Conservation (phyloP, 352 stramenopile genomes). For the Phytophthora tubulina region DNA sequence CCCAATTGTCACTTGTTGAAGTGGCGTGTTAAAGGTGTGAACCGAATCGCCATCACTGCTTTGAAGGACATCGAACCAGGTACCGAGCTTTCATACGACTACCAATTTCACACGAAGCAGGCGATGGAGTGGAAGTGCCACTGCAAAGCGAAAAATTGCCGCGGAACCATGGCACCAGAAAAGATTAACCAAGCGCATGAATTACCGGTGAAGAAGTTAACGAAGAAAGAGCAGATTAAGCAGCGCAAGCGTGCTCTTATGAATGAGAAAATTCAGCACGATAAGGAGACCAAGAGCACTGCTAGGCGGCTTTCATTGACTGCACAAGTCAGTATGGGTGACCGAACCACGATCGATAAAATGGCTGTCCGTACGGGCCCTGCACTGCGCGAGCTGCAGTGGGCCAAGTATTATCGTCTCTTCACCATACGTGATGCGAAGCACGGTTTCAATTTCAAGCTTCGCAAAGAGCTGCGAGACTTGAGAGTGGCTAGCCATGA, state of each 20-base stretch:
- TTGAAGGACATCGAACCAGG: constrained; percentile 89
- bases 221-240: constrained; percentile 83
- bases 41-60: constrained; percentile 94
- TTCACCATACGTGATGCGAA: constrained; percentile 74
- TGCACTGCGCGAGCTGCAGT: constrained; percentile 64
- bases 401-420: constrained; percentile 57
- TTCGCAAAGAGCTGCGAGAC: constrained; percentile 71
- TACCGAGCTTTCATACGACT: constrained; percentile 96
- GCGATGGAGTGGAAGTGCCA: constrained; percentile 90
- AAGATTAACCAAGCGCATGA: constrained; percentile 65
- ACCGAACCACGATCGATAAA: constrained; percentile 57
- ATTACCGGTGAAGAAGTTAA: constrained; percentile 65
- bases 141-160: constrained; percentile 83
- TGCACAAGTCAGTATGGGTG: constrained; percentile 62
- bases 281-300: constrained; percentile 74
- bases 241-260: constrained; percentile 73
- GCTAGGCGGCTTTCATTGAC: constrained; percentile 72
- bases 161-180: constrained; percentile 88
- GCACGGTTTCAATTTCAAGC: constrained; percentile 77
- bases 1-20: constrained; percentile 96
- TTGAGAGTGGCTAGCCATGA: constrained; percentile 27
- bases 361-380: constrained; percentile 71
- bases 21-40: constrained; percentile 94
- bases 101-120: constrained; percentile 93
- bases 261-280: constrained; percentile 72